A percentile compares a stretch with the other conserved stretches of the same genome.
phyloP scores from a whole-genome alignment of 805 yeast species.

The Wickerhamomyces xylosicus region DNA sequence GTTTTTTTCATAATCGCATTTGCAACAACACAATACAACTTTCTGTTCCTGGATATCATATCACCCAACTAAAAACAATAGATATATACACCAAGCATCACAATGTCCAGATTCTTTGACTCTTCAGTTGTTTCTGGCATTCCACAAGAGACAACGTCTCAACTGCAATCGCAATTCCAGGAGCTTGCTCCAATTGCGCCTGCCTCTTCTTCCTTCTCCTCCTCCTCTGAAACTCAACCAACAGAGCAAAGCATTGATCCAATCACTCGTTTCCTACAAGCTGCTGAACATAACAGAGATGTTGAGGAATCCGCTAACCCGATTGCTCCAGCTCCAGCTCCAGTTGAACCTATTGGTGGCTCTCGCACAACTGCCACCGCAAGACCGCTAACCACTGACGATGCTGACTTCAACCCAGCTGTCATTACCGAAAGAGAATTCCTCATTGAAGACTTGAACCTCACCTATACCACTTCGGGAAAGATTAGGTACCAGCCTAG shows the following conservation, averaged over 20 bases:
- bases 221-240: too few relatives aligned
- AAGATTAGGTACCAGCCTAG: conserved; percentile 15
- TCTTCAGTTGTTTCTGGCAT: not conserved
- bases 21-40: not conserved
- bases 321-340: not conserved
- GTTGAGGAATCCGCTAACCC: not conserved
- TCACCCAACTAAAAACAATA: too few relatives aligned
- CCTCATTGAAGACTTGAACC: conserved; percentile 14
- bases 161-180: not conserved
- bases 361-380: conserved; percentile 3
- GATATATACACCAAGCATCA: too few relatives aligned
- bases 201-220: too few relatives aligned
- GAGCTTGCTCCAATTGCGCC: not conserved
- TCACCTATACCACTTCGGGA: conserved; percentile 5
- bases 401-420: conserved; percentile 5
- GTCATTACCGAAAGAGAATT: conserved; percentile 7
- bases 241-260: not conserved
- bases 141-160: not conserved
- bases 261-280: not conserved
- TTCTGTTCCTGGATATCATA: too few relatives aligned
- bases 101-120: not conserved
- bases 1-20: not conserved
- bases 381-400: conserved; percentile 4
- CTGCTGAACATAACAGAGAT: not conserved
- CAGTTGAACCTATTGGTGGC: not conserved